Evolutionary conservation across 192 early-diverging fungal species (phyloP).

Genomic region (Umbelopsis isabellina): DNA sequence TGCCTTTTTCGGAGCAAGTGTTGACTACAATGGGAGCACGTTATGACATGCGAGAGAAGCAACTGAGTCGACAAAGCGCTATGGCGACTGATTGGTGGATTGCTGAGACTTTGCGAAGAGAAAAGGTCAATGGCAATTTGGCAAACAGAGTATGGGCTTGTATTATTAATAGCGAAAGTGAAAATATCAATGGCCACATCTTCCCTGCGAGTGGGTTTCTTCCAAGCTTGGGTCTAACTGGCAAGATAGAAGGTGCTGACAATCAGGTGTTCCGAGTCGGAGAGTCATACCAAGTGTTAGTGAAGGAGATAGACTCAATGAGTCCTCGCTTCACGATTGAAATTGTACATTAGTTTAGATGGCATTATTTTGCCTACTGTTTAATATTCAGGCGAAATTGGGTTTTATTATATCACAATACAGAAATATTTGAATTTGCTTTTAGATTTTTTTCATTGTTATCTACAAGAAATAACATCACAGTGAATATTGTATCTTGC

Average conservation of each 20-base stretch:
- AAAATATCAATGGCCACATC: background rate
- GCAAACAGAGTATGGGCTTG: background rate
- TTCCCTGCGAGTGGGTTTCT: background rate
- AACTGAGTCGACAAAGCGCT: conserved; percentile 25
- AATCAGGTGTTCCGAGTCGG: background rate
- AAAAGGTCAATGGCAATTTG: background rate
- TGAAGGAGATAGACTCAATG: conserved; percentile 3
- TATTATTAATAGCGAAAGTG: conserved; percentile 4
- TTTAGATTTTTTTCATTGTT: too few species aligned
- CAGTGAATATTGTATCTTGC: too few species aligned
- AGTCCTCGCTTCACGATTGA: background rate
- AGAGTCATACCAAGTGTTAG: background rate
- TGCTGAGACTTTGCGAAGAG: background rate
- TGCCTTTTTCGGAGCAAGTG: conserved; percentile 26
- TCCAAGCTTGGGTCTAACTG: background rate
- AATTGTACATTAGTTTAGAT: background rate
- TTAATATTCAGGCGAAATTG: too few species aligned
- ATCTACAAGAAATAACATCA: too few species aligned
- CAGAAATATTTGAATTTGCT: too few species aligned
- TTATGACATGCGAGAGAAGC: conserved; percentile 51
- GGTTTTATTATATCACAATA: too few species aligned
- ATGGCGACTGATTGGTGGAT: conserved; percentile 11
- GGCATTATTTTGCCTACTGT: background rate
- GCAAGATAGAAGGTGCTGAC: background rate
- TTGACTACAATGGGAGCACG: conserved; percentile 37